Evolutionary conservation across 2,329 filamentous ascomycete genomes (phyloP).

Genomic region (Hyphodiscus sp.): DNA sequence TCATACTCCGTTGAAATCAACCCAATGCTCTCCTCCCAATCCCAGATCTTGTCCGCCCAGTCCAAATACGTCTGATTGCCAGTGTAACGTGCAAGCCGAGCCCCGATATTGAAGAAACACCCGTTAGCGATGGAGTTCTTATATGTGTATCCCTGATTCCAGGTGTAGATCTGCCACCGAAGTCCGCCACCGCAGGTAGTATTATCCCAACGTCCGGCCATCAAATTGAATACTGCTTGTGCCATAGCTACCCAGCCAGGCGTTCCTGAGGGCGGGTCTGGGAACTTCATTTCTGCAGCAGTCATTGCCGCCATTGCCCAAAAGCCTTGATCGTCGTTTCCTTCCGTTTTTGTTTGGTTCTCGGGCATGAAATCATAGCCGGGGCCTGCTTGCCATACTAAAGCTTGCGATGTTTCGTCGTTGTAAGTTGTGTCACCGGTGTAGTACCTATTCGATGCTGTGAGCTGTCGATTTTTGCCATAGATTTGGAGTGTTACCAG

Average conservation of each 20-base stretch:
- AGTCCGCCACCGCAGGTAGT: slow-evolving; percentile 66
- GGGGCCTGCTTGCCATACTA: slow-evolving; percentile 69
- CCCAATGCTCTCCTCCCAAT: slow-evolving; percentile 54
- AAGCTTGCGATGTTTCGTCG: slow-evolving; percentile 55
- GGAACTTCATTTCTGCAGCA: slow-evolving; percentile 62
- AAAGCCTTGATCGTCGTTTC: slow-evolving; percentile 72
- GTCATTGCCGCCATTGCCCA: slow-evolving; percentile 67
- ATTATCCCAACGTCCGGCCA: slow-evolving; percentile 66
- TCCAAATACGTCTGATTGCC: slow-evolving; percentile 69
- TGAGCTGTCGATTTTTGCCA: slow-evolving; percentile 49
- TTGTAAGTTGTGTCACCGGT: slow-evolving; percentile 70
- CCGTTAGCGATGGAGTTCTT: slow-evolving; percentile 61
- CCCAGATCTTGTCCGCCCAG: slow-evolving; percentile 69
- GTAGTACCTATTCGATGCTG: slow-evolving; percentile 56
- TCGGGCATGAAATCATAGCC: slow-evolving; percentile 72
- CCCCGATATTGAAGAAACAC: slow-evolving; percentile 55
- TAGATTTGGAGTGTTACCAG: slow-evolving; percentile 73
- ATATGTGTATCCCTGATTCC: slow-evolving; percentile 77
- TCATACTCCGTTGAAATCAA: slow-evolving; percentile 55
- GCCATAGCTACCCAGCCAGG: slow-evolving; percentile 67
- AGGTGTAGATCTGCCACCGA: slow-evolving; percentile 78
- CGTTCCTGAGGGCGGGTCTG: slow-evolving; percentile 45
- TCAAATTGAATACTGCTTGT: slow-evolving; percentile 75
- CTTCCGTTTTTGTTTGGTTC: slow-evolving; percentile 62
- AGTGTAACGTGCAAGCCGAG: slow-evolving; percentile 70